Evolutionary conservation across 805 yeast species (phyloP), one percentile per base, ranked within the genome.

Genomic region (Starmerella bombicola): DNA sequence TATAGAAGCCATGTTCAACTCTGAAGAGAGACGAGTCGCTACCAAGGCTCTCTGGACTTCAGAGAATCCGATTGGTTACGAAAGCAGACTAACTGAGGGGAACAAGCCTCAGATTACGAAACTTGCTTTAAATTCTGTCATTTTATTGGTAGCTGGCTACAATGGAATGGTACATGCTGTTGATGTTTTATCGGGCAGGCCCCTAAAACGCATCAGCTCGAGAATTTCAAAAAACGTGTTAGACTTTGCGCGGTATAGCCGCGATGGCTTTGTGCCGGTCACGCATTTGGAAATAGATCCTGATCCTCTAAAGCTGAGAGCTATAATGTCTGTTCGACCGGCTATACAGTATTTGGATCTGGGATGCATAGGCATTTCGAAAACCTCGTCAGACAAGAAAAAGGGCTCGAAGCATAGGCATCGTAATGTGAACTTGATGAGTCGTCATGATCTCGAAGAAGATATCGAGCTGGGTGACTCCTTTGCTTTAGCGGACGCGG

Each of bases 301-400:
- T 2, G 48, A 58, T 37, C 58, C 60, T 2, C 22, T 42, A 13
- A 46, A 49, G 17, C 50, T 58, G 19, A 57, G 58, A 8, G 59
- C 56, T 8, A 26, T 54, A 16, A 43, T 56, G 6, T 51, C 46
- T 6, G 55, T 56, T 6, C 45, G 53, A 8, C 50, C 55, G 4
- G 54, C 55, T 2, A 35, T 56, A 1, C 59, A 55, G 40, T 53
- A 46, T 40, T 51, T 57, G 33, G 60, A 58, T 40, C 36, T 57
- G 21, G 60, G 59, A 21, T 4, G n/a, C 8, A 30, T 23, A 4
- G 36, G 29, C 5, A 3, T 7, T 3, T 2, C 35, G 3, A 22
- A 30, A 16, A 22, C 23, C 20, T 12, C 10, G n/a, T 13, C 40
- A 13, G 21, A 17, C 20, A 18, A 16, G 15, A 29, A 29, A 15